Conservation (phyloP, 768 basidiomycete genomes). For the Infundibulicybe gibba region DNA sequence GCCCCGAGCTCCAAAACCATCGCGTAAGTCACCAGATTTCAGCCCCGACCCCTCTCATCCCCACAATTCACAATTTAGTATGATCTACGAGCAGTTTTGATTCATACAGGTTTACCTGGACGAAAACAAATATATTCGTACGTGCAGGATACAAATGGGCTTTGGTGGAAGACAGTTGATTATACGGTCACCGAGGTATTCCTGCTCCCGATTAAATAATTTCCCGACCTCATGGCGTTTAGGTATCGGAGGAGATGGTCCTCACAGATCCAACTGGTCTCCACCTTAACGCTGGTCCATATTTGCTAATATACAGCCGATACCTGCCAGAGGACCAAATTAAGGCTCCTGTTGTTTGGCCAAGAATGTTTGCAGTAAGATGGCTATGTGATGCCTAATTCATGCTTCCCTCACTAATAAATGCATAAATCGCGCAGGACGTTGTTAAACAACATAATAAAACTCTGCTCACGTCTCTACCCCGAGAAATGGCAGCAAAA, state of each 20-base stretch:
- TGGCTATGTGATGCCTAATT: neutral
- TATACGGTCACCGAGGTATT: slow-evolving; percentile 60
- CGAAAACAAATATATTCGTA: slow-evolving; percentile 79
- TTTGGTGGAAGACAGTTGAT: slow-evolving; percentile 84
- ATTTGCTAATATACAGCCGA: slow-evolving; percentile 65
- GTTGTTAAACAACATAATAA: slow-evolving; percentile 30
- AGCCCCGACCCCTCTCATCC: neutral
- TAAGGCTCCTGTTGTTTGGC: slow-evolving; percentile 32
- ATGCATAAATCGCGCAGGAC: slow-evolving; percentile 17
- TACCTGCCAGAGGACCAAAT: slow-evolving; percentile 31
- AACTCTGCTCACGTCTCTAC: slow-evolving; percentile 27
- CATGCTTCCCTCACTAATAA: neutral
- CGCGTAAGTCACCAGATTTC: slow-evolving; percentile 34
- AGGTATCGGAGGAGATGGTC: slow-evolving; percentile 73
- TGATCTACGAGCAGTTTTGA: slow-evolving; percentile 73
- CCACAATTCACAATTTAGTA: slow-evolving; percentile 58
- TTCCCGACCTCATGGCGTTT: neutral
- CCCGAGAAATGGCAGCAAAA: slow-evolving; percentile 27
- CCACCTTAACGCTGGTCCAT: slow-evolving; percentile 76
- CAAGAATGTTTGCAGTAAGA: slow-evolving; percentile 30
- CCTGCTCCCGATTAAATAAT: neutral
- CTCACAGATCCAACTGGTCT: slow-evolving; percentile 67
- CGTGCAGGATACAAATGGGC: slow-evolving; percentile 54
- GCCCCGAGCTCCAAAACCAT: slow-evolving; percentile 60
- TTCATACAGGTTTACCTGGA: slow-evolving; percentile 77